A percentile compares a stretch with the other conserved stretches of the same genome.
Evolutionary conservation across 441 rosid species (phyloP).

Genomic region (Codiaeum variegatum): DNA sequence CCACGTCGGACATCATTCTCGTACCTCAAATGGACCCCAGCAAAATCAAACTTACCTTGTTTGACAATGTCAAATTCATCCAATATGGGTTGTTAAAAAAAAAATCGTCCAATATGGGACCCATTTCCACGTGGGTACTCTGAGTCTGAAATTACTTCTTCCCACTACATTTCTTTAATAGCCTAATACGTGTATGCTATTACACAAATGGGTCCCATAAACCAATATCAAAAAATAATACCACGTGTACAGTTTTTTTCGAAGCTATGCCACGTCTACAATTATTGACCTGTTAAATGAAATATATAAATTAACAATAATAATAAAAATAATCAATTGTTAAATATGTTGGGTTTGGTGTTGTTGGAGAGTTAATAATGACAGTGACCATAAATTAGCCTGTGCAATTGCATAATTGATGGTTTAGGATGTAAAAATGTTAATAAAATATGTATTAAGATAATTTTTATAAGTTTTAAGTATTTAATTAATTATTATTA

Average conservation of each 20-base stretch:
- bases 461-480: background rate
- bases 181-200: slow-evolving; percentile 29
- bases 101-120: slow-evolving; percentile 15
- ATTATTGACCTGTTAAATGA: background rate
- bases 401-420: slow-evolving; percentile 14
- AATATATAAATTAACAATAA: background rate
- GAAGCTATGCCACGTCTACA: slow-evolving; percentile 21
- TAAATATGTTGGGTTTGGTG: background rate
- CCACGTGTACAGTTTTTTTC: too few species aligned
- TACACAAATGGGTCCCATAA: slow-evolving; percentile 8
- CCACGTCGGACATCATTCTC: slow-evolving; percentile 25
- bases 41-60: background rate
- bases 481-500: background rate
- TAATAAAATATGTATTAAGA: background rate
- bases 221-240: background rate
- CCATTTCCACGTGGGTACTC: slow-evolving; percentile 33
- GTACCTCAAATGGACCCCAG: slow-evolving; percentile 16
- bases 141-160: background rate
- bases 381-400: slow-evolving; percentile 11
- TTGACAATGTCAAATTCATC: slow-evolving; percentile 27
- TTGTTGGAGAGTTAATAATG: slow-evolving; percentile 3
- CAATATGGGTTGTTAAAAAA: too few species aligned
- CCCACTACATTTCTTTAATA: background rate
- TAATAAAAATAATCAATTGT: background rate
- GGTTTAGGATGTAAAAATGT: slow-evolving; percentile 5